Base-by-base conservation (phyloP, 805 yeast species). In the Wickerhamia fluorescens region DNA sequence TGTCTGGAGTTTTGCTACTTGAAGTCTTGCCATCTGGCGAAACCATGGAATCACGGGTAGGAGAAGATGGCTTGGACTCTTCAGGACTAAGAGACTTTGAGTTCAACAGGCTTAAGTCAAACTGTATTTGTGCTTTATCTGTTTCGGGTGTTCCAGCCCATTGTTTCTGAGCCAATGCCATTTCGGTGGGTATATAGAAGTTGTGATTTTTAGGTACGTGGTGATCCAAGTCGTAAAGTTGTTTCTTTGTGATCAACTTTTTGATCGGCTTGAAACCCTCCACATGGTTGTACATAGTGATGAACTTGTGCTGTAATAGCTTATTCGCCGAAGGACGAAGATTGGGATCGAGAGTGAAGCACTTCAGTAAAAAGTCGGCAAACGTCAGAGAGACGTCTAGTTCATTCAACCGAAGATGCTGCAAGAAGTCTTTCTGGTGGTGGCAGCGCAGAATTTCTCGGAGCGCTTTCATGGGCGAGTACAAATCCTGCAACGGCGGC, bases 401-500 rank as follows among this genome's bases (percentile, higher is more conserved):
- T 4, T 38, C 42, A 11, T 30, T 30, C 19, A 59, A 38, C 3
- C 47, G 53, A 20, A 56, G 45, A n/a, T 62, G 33, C 1, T 43
- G 38, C 7, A 41, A 21, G 28, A 62, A 63, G 31, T 62, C 68
- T 4, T 35, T 31, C 25, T 52, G 49, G 4, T 38, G 38, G 9
- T 37, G 34, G 29, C 65, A 61, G 23, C 45, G 38, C 6, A 64
- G 55, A 12, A 64, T 60, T 24, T 49, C 48, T 29, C 66, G 37
- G n/a, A 64, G 45, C 7, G 70, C 70, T 37, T 56, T 59, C 70
- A 64, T 62, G 4, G 70, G 68, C 2, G 66, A 44, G 35, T 40
- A 53, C 10, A 46, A 48, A 17, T 40, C 51, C 34, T 63, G 69
- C 19, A 77, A 49, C 7, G 94, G 92, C 1, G 94, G 92, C 40